phyloP scores from a whole-genome alignment of 164 flowering plant genomes.

The Chloranthus sessilifolius region DNA sequence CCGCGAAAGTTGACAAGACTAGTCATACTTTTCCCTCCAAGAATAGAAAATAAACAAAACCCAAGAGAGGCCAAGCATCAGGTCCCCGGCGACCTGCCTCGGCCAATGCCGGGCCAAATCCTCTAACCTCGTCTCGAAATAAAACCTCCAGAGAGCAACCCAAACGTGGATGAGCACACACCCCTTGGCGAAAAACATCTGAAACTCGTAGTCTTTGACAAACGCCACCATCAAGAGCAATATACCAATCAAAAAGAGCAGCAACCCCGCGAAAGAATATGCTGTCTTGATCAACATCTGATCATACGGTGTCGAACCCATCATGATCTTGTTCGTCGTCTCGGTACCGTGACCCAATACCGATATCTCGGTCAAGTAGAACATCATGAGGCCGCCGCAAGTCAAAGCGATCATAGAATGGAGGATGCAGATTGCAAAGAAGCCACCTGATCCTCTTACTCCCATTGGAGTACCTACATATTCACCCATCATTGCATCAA shows the following conservation, averaged over 20 bases:
- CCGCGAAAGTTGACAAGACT: background rate
- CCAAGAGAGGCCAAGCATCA: slow-evolving; percentile 68
- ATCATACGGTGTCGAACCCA: slow-evolving; percentile 75
- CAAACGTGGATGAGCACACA: slow-evolving; percentile 31
- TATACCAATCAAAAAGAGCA: slow-evolving; percentile 54
- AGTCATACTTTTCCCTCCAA: slow-evolving; percentile 89
- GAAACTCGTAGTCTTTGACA: slow-evolving; percentile 57
- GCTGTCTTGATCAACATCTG: slow-evolving; percentile 62
- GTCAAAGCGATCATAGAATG: slow-evolving; percentile 55
- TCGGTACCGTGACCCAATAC: slow-evolving; percentile 55
- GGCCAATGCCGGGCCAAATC: slow-evolving; percentile 25
- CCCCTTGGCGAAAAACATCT: slow-evolving; percentile 67
- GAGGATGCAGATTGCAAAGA: slow-evolving; percentile 54
- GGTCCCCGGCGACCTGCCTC: slow-evolving; percentile 52
- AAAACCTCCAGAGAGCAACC: slow-evolving; percentile 57
- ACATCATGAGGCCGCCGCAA: slow-evolving; percentile 73
- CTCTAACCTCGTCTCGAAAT: slow-evolving; percentile 51
- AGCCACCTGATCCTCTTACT: slow-evolving; percentile 46
- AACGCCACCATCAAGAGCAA: slow-evolving; percentile 69
- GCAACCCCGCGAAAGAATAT: slow-evolving; percentile 75
- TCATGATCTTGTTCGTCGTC: slow-evolving; percentile 51
- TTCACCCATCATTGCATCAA: too few species aligned
- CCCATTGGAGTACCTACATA: too few species aligned
- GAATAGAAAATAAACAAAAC: slow-evolving; percentile 66
- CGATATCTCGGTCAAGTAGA: slow-evolving; percentile 52